Base-by-base conservation (phyloP, 140 eudicot species). In the Flaveria floridana region DNA sequence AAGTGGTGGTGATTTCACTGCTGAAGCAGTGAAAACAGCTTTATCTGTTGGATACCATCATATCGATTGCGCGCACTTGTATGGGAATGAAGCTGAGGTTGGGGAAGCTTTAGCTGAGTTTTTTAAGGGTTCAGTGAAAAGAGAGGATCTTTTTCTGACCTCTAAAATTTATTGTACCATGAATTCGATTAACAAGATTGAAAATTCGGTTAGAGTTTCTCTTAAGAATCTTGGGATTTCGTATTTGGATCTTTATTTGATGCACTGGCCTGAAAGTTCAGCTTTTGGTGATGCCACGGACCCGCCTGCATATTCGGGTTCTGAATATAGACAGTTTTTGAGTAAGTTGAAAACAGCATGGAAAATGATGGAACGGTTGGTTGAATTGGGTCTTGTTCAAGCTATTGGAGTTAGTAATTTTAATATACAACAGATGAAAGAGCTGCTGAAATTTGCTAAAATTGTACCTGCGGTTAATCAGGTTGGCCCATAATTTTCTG, bases 221-320 rank as follows among this genome's bases (percentile, higher is more conserved):
- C 87, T 86, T 25, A 86, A 86, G 84, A 86, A 86, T 70, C 85
- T 86, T 23, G 89, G 87, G 2, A 83, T 83, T 9, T 77, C 89
- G 0, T 83, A 80, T 68, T 86, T 86, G 81, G 89, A 86, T 86
- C 87, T 86, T 41, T 86, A 86, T 81, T 80, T 86, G 78, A 86
- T 86, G 89, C 87, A 86, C 72, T 86, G 89, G 89, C 89, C 89
- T 10, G 89, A 85, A 30, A 85, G 89, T 64, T 77, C 85, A 1
- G 89, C 83, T n/a, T 85, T 85, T 67, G 89, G 89, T 75, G 89
- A 85, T 58, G 89, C 89, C 16, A 85, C 89, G 30, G 89, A 86
- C 21, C 89, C 89, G 3, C 89, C 89, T 74, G 82, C 82, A 1
- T 77, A 80, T 50, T 80, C 82, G 6, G 89, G 89, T 3, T 83